Base-by-base conservation (phyloP, 2,329 filamentous ascomycete species). In the Colletotrichum simmondsii region DNA sequence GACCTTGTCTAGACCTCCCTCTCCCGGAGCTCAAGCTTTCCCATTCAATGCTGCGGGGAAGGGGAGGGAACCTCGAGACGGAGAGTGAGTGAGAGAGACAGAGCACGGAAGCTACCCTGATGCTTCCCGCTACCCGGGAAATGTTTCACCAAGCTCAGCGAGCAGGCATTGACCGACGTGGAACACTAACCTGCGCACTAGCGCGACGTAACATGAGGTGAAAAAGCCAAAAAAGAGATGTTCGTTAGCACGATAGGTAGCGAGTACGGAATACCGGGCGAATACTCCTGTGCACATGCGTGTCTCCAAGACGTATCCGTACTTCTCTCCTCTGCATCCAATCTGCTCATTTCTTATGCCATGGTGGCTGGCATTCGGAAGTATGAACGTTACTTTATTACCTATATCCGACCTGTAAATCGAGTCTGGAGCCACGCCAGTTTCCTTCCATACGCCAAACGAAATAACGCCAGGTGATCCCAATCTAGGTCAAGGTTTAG, bases 81-180 rank as follows among this genome's bases (percentile, higher is more conserved):
- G 42, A 56, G 24, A 42, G 14, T 3, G 32, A 35, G 11, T 35
- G 32, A 12, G 32, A 30, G 28, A 37, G 19, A 24, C 6, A 35
- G 42, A 56, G 24, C 52, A 26, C 26, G 57, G 24, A 60, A 30
- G 65, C 54, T 64, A 58, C 66, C 70, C 35, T 65, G 65, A 64
- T 64, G 65, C 53, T 68, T 62, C 49, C 68, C 52, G 57, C 57
- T 37, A 35, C 35, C 63, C 52, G 52, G 37, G 52, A 59, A 28
- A 35, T 26, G 66, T 73, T 73, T 71, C 71, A 71, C 61, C 53
- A 19, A 54, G 52, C 32, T 49, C 53, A 35, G 42, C 53, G 35
- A 22, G 22, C 16, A 32, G 42, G 58, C 58, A 63, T 35, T 62
- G 69, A 57, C 63, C 54, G 42, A 53, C 6, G 26, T 28, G 53